Evolutionary conservation across 2,329 filamentous ascomycete species (phyloP).

Genomic region (Elsinoe australis): DNA sequence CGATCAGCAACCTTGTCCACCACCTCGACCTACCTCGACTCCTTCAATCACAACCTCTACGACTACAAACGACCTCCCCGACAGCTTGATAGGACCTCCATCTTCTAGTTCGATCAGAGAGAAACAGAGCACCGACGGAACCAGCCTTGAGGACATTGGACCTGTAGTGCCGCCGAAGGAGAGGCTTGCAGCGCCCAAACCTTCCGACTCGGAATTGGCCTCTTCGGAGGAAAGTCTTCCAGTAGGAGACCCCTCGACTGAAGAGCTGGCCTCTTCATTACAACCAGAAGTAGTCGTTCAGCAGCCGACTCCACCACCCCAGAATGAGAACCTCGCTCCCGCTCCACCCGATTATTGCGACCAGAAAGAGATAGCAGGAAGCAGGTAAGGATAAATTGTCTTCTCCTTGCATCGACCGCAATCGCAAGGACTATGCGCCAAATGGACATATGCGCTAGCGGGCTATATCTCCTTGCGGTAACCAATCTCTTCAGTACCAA

Average conservation of each 20-base stretch:
- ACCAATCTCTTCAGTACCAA: no score
- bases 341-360: conserved; percentile 2
- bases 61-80: not conserved
- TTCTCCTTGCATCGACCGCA: not conserved
- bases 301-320: conserved; percentile 15
- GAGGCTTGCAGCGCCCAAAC: not conserved
- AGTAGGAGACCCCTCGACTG: not conserved
- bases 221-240: conserved; percentile 2
- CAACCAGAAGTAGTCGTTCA: conserved; percentile 14
- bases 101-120: conserved; percentile 2
- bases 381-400: conserved; percentile 4
- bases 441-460: not conserved
- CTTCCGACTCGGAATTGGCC: conserved; percentile 2
- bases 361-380: not conserved
- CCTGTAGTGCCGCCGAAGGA: conserved; percentile 2
- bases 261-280: conserved; percentile 10
- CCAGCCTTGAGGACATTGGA: conserved; percentile 3
- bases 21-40: conserved; percentile 9
- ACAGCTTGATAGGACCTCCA: not conserved
- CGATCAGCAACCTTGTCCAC: conserved; percentile 3
- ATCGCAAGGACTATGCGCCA: not conserved
- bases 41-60: not conserved
- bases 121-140: conserved; percentile 9
- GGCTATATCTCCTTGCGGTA: no score
- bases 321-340: conserved; percentile 7